phyloP scores from a whole-genome alignment of 2,329 filamentous ascomycete species.

The Dissoconium aciculare region DNA sequence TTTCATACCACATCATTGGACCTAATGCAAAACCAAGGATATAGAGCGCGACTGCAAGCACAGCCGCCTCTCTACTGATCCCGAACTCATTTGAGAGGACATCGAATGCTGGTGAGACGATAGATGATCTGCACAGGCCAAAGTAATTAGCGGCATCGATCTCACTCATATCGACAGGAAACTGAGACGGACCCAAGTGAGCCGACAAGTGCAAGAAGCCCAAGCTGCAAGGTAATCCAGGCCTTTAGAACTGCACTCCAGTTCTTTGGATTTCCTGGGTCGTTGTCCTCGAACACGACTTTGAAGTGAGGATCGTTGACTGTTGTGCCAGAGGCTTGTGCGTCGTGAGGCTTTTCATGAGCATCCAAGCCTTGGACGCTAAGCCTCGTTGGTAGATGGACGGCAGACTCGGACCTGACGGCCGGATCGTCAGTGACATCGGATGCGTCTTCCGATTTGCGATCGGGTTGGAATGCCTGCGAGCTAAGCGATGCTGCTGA shows the following conservation, averaged over 20 bases:
- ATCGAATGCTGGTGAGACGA: slow-evolving; percentile 34
- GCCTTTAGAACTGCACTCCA: slow-evolving; percentile 31
- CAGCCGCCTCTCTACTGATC: slow-evolving; percentile 31
- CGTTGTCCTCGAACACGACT: slow-evolving; percentile 21
- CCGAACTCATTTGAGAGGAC: slow-evolving; percentile 30
- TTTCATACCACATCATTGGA: slow-evolving; percentile 7
- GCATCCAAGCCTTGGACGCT: too few species aligned
- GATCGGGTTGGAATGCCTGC: too few species aligned
- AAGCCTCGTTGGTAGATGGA: too few species aligned
- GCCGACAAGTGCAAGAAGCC: slow-evolving; percentile 36
- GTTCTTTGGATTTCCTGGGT: slow-evolving; percentile 34
- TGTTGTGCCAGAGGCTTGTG: too few species aligned
- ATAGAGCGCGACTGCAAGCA: slow-evolving; percentile 35
- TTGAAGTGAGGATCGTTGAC: too few species aligned
- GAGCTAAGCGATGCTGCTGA: too few species aligned
- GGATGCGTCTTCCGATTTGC: too few species aligned
- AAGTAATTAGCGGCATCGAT: slow-evolving; percentile 3
- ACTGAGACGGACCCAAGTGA: slow-evolving; percentile 20
- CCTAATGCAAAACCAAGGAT: slow-evolving; percentile 32
- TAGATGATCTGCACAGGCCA: slow-evolving; percentile 29
- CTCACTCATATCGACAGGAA: slow-evolving; percentile 1
- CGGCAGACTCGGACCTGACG: too few species aligned
- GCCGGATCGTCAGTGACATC: too few species aligned
- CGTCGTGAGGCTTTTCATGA: too few species aligned
- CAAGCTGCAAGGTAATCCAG: slow-evolving; percentile 35